Conservation (phyloP, 352 stramenopile genomes). For the Phytophthora boehmeriae region DNA sequence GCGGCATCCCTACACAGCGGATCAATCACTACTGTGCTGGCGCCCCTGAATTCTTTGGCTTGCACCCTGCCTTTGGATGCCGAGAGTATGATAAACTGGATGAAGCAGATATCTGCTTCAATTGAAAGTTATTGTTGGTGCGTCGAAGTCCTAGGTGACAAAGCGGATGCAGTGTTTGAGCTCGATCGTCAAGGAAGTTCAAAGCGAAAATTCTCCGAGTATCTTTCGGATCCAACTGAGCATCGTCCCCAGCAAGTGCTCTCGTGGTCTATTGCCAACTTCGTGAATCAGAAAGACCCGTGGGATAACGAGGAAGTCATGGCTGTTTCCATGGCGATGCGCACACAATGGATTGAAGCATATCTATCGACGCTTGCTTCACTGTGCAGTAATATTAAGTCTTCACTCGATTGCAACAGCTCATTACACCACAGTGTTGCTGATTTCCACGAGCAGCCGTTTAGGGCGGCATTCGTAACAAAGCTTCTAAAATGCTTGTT, state of each 20-base stretch:
- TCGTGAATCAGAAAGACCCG: constrained; percentile 36
- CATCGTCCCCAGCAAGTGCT: constrained; percentile 32
- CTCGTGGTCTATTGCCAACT: constrained; percentile 42
- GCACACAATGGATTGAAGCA: constrained; percentile 19
- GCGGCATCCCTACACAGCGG: constrained; percentile 16
- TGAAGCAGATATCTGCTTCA: constrained; percentile 67
- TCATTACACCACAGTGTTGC: constrained; percentile 20
- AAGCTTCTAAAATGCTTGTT: constrained; percentile 31
- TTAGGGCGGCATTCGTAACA: constrained; percentile 23
- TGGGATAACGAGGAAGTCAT: constrained; percentile 10
- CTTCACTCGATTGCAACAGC: constrained; percentile 15
- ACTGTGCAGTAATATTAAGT: constrained; percentile 32
- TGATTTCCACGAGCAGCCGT: constrained; percentile 23
- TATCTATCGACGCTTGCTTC: constrained; percentile 37
- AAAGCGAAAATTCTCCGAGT: constrained; percentile 42
- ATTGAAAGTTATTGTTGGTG: constrained; percentile 67
- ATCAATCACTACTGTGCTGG: constrained; percentile 43
- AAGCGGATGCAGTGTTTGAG: constrained; percentile 28
- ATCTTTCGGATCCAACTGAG: neutral
- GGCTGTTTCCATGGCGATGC: neutral
- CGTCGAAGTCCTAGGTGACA: constrained; percentile 46
- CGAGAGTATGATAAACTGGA: constrained; percentile 50
- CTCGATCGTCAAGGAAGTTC: constrained; percentile 11
- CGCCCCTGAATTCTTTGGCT: constrained; percentile 50
- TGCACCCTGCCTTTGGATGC: constrained; percentile 17